phyloP scores from a whole-genome alignment of 805 yeast species.

The Myxozyma geophila region DNA sequence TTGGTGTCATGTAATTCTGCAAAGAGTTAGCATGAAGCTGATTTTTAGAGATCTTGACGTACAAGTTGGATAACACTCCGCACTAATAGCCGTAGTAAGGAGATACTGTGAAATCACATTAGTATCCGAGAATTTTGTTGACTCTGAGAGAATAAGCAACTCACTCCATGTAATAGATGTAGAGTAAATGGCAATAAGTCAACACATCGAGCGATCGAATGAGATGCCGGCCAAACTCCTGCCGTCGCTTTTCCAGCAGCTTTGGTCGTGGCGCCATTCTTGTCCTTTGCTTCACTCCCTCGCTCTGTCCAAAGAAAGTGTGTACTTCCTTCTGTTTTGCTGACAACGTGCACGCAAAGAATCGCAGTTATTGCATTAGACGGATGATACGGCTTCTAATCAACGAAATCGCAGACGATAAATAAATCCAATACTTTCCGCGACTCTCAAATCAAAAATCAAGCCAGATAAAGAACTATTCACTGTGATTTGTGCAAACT shows the following conservation, averaged over 20 bases:
- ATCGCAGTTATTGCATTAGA: neutral
- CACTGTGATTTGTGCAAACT: neutral
- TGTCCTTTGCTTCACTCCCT: neutral
- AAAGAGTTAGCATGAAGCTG: neutral
- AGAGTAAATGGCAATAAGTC: constrained; percentile 34
- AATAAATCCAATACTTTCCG: no score
- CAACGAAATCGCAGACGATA: no score
- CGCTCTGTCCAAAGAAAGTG: neutral
- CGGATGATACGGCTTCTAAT: neutral
- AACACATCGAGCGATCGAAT: constrained; percentile 35
- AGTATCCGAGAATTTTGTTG: neutral
- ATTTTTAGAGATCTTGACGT: neutral
- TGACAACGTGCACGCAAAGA: neutral
- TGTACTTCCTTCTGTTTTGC: neutral
- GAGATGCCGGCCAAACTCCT: constrained; percentile 35
- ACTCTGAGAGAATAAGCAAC: neutral
- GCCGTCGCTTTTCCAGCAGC: constrained; percentile 31
- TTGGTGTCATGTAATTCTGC: constrained; percentile 37
- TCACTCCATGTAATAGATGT: constrained; percentile 34
- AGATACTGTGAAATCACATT: constrained; percentile 22
- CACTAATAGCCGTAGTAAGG: constrained; percentile 31
- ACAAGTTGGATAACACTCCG: constrained; percentile 37
- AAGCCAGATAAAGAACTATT: neutral
- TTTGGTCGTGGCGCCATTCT: constrained; percentile 9
- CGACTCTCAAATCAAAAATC: neutral